Base-by-base conservation (phyloP, 345 rosid species). In the Brassica juncea region DNA sequence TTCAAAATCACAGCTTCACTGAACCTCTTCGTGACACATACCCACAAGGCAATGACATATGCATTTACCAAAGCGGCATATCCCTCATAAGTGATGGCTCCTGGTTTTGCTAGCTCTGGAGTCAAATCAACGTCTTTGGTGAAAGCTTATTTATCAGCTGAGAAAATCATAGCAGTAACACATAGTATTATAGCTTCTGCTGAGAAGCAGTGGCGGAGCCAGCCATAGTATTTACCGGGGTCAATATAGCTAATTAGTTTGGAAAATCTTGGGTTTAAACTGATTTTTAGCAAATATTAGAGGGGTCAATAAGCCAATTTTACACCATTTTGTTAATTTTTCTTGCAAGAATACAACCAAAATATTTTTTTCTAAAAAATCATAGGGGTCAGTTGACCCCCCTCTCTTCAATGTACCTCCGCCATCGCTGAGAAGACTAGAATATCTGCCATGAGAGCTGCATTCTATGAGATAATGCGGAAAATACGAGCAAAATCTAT, bases 381-480 rank as follows among this genome's bases (percentile, higher is more conserved):
- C 35, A 32, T 32, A 32, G 6, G 25, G 25, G 25, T 23, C 25
- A 23, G 25, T 23, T 23, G 25, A 23, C 25, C 25, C 25, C 25
- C 25, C 25, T 23, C 35, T 5, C 35, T 32, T 32, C 35, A 32
- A 32, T 32, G 35, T 32, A 32, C 35, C 0, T 32, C 35, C 35
- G 35, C 0, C 35, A 32, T 7, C 5, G 25, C 25, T 3, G 97
- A 93, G 85, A 91, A 90, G 81, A 95, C 99, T 19, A 91, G 99
- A 80, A 85, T 95, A 54, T 89, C 97, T 74, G 97, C 96, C 19
- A 91, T 89, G 98, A 90, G 98, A 88, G 80, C 92, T 6, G 94
- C 96, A 2, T 92, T 95, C 77, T 95, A 91, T 76, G 94, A 91
- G 83, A 95, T 95, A 73, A 93, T 95, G 99, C 86, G 98, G 87